Evolutionary conservation across 305 asterid genomes (phyloP).

Genomic region (Fraxinus sp.): DNA sequence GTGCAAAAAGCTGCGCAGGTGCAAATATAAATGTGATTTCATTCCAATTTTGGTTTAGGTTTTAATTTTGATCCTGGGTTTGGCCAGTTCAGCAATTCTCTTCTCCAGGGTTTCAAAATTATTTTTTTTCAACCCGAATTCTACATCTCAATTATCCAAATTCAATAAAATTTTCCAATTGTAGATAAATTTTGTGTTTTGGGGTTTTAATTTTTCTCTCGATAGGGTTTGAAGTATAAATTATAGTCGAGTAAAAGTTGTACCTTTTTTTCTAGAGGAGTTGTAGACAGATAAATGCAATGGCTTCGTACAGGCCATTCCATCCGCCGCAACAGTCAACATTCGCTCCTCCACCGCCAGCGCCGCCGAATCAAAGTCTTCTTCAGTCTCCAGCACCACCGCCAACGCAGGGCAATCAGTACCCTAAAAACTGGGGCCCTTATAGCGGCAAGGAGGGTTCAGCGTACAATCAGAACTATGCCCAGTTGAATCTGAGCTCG

Average conservation of each 20-base stretch:
- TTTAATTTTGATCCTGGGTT: neutral
- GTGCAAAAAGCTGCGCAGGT: neutral
- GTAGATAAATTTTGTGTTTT: neutral
- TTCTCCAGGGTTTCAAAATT: neutral
- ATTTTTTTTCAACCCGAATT: neutral
- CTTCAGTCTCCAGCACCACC: conserved; percentile 55
- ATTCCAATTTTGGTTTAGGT: neutral
- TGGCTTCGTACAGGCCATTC: conserved; percentile 93
- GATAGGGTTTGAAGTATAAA: neutral
- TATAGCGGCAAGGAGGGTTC: conserved; percentile 42
- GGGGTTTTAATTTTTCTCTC: neutral
- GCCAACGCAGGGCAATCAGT: conserved; percentile 57
- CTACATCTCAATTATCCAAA: neutral
- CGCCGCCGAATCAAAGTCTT: conserved; percentile 63
- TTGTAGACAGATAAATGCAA: conserved; percentile 16
- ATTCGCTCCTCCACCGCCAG: conserved; percentile 66
- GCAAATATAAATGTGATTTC: neutral
- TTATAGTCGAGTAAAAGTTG: neutral
- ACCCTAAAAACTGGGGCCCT: conserved; percentile 72
- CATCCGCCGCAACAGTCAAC: conserved; percentile 76
- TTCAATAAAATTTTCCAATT: neutral
- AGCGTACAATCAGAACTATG: conserved; percentile 42
- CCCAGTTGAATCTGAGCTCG: conserved; percentile 50
- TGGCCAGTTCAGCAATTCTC: neutral
- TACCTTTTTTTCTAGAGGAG: neutral